Conservation (phyloP, 2,329 filamentous ascomycete genomes). For the Hypoxylon sp. region DNA sequence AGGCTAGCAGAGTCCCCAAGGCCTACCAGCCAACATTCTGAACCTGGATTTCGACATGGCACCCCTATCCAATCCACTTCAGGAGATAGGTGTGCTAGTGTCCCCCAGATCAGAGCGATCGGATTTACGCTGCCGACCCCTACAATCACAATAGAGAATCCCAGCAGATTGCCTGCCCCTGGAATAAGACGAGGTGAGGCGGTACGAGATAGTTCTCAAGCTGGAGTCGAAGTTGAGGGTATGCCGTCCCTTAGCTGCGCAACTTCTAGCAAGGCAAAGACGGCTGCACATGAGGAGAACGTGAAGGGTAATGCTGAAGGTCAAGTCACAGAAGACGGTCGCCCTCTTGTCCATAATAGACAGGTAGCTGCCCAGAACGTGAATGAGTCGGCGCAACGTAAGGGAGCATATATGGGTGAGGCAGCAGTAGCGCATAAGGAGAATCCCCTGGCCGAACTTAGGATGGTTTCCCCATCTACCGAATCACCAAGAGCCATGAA, state of each 20-base stretch:
- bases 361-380: neutral
- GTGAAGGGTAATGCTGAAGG: neutral
- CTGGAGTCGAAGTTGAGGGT: neutral
- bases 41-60: neutral
- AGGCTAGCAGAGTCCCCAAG: neutral
- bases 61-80: neutral
- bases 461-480: neutral
- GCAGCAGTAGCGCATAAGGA: neutral
- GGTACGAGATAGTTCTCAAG: too few relatives aligned
- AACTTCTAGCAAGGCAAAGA: neutral
- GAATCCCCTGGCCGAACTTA: neutral
- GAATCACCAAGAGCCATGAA: neutral
- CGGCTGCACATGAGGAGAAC: neutral
- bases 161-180: neutral
- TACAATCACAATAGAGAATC: neutral
- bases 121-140: neutral
- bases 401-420: neutral
- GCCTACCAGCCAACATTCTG: neutral
- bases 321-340: neutral
- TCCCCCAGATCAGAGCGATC: neutral
- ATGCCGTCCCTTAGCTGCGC: neutral
- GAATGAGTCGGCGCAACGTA: neutral
- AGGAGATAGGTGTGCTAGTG: constrained; percentile 5
- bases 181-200: neutral
- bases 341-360: neutral